These are phyloP conservation scores for Eucalyptus urophylla DNA, from an alignment of 345 rosid species.

Conservation along the genomic window DNA sequence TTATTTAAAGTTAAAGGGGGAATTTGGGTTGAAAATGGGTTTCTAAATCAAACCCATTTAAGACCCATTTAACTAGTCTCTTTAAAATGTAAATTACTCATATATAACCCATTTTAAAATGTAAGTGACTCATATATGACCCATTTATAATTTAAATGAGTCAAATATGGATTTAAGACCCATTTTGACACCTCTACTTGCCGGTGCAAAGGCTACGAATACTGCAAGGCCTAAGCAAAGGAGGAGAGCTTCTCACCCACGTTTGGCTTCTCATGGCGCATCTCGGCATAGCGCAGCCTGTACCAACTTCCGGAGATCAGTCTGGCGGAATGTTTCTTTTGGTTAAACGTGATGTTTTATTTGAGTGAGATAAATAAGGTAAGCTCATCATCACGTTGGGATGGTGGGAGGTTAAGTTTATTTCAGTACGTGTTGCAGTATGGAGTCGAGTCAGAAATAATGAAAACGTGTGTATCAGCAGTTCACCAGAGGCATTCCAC, in stretches of 20 bases:
- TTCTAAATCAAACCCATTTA: no score
- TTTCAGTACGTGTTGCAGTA: rapidly evolving
- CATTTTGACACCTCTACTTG: no score
- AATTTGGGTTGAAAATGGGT: no score
- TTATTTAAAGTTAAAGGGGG: no score
- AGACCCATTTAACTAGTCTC: no score
- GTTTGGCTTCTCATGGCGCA: neutral
- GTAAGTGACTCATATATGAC: rapidly evolving
- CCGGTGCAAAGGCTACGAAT: rapidly evolving
- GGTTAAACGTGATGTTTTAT: neutral
- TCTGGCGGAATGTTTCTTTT: neutral
- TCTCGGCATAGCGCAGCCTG: rapidly evolving
- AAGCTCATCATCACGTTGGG: neutral
- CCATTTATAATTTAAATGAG: no score
- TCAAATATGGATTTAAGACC: no score
- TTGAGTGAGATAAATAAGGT: neutral
- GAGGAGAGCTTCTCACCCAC: neutral
- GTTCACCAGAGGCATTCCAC: neutral
- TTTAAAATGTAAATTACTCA: no score
- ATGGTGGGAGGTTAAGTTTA: neutral
- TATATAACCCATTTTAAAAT: no score
- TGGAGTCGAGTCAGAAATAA: neutral
- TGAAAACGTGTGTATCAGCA: neutral
- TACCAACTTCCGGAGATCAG: neutral
- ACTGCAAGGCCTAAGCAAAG: neutral